A percentile compares a stretch with the other conserved stretches of the same genome.
phyloP scores from a whole-genome alignment of 805 yeast species.

The Metschnikowia similis region DNA sequence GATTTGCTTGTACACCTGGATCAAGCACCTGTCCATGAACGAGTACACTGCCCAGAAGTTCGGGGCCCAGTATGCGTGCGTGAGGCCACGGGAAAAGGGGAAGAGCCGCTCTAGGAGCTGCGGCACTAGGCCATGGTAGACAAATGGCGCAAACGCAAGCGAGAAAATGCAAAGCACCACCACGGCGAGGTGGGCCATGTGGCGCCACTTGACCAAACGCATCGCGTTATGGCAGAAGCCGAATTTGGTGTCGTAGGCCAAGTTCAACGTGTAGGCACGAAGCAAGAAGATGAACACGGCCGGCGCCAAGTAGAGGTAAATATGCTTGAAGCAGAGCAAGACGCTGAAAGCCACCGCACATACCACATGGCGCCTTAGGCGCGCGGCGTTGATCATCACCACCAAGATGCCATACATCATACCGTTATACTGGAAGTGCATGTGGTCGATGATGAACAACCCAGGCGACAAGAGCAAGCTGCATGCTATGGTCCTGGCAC shows the following conservation, averaged over 20 bases:
- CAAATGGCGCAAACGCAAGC: slow-evolving; percentile 77
- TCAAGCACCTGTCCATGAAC: slow-evolving; percentile 66
- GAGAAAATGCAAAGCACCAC: slow-evolving; percentile 59
- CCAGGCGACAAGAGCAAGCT: slow-evolving; percentile 88
- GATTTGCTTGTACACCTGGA: slow-evolving; percentile 38
- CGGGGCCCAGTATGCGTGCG: slow-evolving; percentile 99
- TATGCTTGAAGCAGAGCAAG: slow-evolving; percentile 89
- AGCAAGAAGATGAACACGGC: slow-evolving; percentile 81
- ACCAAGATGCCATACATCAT: slow-evolving; percentile 83
- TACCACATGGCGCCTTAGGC: slow-evolving; percentile 48
- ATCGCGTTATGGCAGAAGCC: slow-evolving; percentile 23
- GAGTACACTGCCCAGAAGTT: slow-evolving; percentile 95
- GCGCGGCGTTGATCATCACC: slow-evolving; percentile 68
- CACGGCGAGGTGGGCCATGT: slow-evolving; percentile 56
- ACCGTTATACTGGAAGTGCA: slow-evolving; percentile 96
- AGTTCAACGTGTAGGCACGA: slow-evolving; percentile 64
- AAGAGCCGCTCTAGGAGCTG: slow-evolving; percentile 68
- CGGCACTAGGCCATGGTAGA: slow-evolving; percentile 55
- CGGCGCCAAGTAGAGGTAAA: slow-evolving; percentile 89
- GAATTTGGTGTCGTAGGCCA: slow-evolving; percentile 23
- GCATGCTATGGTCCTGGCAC: slow-evolving; percentile 72
- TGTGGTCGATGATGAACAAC: slow-evolving; percentile 83
- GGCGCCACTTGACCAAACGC: slow-evolving; percentile 48
- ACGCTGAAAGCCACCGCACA: slow-evolving; percentile 70
- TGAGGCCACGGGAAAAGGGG: slow-evolving; percentile 91